Evolutionary conservation across 2,329 filamentous ascomycete species (phyloP).

Genomic region (Metarhizium sp.): DNA sequence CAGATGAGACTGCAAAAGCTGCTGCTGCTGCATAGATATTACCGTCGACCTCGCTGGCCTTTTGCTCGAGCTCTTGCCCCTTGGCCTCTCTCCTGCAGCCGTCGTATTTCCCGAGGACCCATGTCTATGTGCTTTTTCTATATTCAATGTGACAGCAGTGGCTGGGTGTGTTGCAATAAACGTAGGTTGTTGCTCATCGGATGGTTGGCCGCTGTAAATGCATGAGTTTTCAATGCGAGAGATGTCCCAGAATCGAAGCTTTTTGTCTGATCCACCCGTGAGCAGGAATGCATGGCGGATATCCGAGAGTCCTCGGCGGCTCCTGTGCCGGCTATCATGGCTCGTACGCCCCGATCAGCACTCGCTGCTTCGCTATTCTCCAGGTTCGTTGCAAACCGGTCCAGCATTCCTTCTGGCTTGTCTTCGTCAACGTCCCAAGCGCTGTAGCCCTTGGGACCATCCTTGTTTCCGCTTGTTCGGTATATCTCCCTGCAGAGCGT

Average conservation of each 20-base stretch:
- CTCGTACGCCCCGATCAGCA: conserved; percentile 60
- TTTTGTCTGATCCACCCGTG: conserved; percentile 81
- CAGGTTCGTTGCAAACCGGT: conserved; percentile 69
- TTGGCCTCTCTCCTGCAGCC: conserved; percentile 7
- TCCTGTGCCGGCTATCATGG: conserved; percentile 65
- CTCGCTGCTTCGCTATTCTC: conserved; percentile 48
- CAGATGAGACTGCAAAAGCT: conserved; percentile 75
- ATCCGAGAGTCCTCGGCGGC: conserved; percentile 62
- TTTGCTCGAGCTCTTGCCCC: conserved; percentile 18
- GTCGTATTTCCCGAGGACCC: conserved; percentile 15
- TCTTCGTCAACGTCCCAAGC: conserved; percentile 89
- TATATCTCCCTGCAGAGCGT: conserved; percentile 83
- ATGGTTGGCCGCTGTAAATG: conserved; percentile 69
- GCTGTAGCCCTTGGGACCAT: conserved; percentile 59
- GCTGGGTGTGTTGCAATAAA: conserved; percentile 59
- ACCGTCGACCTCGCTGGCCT: conserved; percentile 67
- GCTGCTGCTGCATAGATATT: conserved; percentile 80
- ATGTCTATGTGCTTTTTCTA: conserved; percentile 46
- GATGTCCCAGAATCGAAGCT: conserved; percentile 90
- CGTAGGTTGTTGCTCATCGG: conserved; percentile 61
- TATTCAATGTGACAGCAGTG: conserved; percentile 54
- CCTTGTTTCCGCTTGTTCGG: conserved; percentile 54
- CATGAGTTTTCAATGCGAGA: conserved; percentile 66
- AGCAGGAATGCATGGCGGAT: conserved; percentile 75
- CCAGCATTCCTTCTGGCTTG: conserved; percentile 75